phyloP scores from a whole-genome alignment of 495 filamentous ascomycete genomes.

The Aspergillus asperescens region DNA sequence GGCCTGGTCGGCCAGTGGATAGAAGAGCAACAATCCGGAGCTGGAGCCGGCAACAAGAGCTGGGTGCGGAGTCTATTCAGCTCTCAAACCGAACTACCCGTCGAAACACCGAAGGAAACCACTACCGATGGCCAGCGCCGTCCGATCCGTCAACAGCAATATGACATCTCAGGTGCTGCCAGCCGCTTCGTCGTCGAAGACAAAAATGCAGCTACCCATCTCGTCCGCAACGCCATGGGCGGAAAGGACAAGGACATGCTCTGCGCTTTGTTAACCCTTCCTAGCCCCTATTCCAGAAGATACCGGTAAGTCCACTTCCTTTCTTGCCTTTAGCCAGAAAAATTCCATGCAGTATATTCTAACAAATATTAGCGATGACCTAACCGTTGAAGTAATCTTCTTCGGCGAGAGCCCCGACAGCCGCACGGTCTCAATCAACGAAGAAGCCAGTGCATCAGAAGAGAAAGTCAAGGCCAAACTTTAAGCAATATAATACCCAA shows the following conservation, averaged over 20 bases:
- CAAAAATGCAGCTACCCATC: constrained; percentile 92
- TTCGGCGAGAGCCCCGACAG: constrained; percentile 76
- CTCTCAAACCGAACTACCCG: constrained; percentile 46
- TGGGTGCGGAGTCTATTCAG: constrained; percentile 50
- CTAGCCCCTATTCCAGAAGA: constrained; percentile 80
- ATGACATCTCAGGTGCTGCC: constrained; percentile 62
- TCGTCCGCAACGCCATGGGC: constrained; percentile 92
- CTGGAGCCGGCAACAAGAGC: constrained; percentile 36
- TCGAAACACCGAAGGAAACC: constrained; percentile 45
- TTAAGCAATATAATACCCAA: constrained; percentile 24
- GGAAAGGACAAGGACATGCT: constrained; percentile 93
- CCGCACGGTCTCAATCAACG: constrained; percentile 74
- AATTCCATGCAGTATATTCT: not conserved
- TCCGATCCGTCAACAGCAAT: constrained; percentile 81
- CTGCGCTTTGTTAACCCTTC: constrained; percentile 86
- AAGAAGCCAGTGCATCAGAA: constrained; percentile 71
- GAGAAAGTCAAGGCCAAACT: constrained; percentile 55
- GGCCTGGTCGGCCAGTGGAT: constrained; percentile 96
- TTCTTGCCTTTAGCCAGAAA: not conserved
- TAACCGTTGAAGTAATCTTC: constrained; percentile 98
- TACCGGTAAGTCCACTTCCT: constrained; percentile 61
- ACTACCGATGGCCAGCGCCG: constrained; percentile 53
- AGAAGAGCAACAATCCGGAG: constrained; percentile 56
- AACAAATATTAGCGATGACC: constrained; percentile 61
- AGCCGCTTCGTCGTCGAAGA: constrained; percentile 90